A percentile compares a stretch with the other conserved stretches of the same genome.
Evolutionary conservation across 176 grass and related monocot species (phyloP).

Genomic region (Microstegium vimineum): DNA sequence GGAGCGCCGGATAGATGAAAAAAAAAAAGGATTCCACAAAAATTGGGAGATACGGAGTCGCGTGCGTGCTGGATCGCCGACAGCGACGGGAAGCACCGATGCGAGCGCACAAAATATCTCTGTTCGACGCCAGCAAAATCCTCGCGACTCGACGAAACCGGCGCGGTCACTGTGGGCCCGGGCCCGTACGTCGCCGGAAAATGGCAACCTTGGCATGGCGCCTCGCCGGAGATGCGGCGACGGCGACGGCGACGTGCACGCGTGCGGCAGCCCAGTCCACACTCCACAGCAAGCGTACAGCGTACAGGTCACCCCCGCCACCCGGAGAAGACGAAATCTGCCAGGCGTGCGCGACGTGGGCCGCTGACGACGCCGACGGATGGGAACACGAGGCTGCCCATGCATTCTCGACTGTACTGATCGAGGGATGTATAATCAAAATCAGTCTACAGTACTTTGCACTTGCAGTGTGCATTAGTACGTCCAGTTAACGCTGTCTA

Average conservation of each 20-base stretch:
- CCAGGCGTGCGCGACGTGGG: not conserved
- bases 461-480: not conserved
- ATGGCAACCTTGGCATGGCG: not conserved
- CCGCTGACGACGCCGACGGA: not conserved
- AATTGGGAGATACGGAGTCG: not conserved
- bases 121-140: not conserved
- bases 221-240: not conserved
- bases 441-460: too few species aligned
- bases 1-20: not conserved
- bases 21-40: not conserved
- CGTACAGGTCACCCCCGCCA: not conserved
- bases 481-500: not conserved
- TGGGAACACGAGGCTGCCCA: not conserved
- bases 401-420: too few species aligned
- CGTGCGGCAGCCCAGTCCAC: not conserved
- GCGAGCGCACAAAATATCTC: not conserved
- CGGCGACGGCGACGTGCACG: not conserved
- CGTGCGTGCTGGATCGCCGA: not conserved
- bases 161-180: not conserved
- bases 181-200: not conserved
- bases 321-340: not conserved
- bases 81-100: not conserved
- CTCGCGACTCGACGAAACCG: not conserved
- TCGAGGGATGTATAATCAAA: not conserved
- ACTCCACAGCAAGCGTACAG: too few species aligned